Percentiles rank a stretch among this genome's conserved stretches.
phyloP scores from a whole-genome alignment of 139 green algal species.

The Coelastrella sp. region DNA sequence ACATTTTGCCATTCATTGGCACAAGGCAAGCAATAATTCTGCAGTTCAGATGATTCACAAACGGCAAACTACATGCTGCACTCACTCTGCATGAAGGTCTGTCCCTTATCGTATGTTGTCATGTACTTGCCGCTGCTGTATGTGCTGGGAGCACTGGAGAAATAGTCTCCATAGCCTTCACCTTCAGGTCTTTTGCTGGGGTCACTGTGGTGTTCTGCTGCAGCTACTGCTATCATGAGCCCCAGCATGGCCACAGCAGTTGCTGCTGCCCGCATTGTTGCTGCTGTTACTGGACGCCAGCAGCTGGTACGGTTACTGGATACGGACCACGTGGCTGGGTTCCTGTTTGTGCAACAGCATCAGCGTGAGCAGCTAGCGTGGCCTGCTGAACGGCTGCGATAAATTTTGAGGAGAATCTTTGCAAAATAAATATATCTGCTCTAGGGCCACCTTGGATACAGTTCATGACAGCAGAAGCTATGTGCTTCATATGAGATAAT shows the following conservation, averaged over 20 bases:
- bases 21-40: too few relatives aligned
- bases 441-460: too few relatives aligned
- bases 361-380: background rate
- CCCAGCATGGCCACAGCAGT: background rate
- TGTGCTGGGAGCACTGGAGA: background rate
- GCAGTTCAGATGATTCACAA: too few relatives aligned
- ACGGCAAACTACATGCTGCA: background rate
- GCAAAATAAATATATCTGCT: too few relatives aligned
- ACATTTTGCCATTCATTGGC: too few relatives aligned
- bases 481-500: too few relatives aligned
- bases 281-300: too few relatives aligned
- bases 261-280: background rate
- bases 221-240: background rate
- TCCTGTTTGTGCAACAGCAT: background rate
- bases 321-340: background rate
- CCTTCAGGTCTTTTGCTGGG: background rate
- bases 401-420: too few relatives aligned
- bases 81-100: background rate
- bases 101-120: background rate
- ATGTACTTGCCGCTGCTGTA: constrained; percentile 7
- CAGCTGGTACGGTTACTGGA: too few relatives aligned
- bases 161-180: background rate
- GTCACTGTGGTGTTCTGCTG: background rate
- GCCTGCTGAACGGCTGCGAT: too few relatives aligned
- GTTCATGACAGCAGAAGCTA: too few relatives aligned